A percentile compares a stretch with the other conserved stretches of the same genome.
Evolutionary conservation across 192 early-diverging fungal genomes (phyloP).

Genomic region (Bifiguratus adelaidae): DNA sequence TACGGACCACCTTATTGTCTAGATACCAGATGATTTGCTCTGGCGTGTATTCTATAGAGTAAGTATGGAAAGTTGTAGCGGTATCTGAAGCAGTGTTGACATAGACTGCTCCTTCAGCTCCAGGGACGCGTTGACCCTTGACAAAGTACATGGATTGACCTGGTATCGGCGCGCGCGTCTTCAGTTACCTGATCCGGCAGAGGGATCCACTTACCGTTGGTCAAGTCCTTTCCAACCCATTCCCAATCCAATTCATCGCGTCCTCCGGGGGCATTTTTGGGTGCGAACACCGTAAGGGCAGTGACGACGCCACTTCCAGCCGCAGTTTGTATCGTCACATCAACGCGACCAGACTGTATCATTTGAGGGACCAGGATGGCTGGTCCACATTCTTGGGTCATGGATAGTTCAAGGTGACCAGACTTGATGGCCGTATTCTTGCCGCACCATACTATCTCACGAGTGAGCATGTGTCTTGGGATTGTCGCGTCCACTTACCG

Average conservation of each 20-base stretch:
- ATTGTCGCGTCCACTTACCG: no score
- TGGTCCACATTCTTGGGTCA: conserved; percentile 4
- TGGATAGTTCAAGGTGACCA: background rate
- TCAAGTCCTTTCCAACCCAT: conserved; percentile 44
- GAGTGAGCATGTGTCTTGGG: no score
- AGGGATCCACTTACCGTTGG: conserved; percentile 21
- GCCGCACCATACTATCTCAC: no score
- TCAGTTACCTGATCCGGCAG: background rate
- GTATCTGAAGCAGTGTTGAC: conserved; percentile 29
- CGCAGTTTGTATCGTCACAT: conserved; percentile 2
- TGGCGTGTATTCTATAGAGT: conserved; percentile 44
- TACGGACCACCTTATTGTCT: conserved; percentile 31
- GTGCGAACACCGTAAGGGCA: conserved; percentile 30
- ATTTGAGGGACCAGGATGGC: background rate
- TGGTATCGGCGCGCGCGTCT: background rate
- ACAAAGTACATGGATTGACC: conserved; percentile 43
- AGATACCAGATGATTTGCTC: conserved; percentile 47
- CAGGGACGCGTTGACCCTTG: conserved; percentile 25
- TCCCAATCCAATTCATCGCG: conserved; percentile 55
- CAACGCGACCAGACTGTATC: background rate
- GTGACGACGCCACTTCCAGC: conserved; percentile 25
- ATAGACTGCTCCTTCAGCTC: conserved; percentile 16
- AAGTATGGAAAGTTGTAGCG: conserved; percentile 33
- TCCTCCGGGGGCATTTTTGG: no score
- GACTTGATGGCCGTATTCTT: conserved; percentile 2